These are phyloP conservation scores for Thelonectria olida DNA, from an alignment of 2,329 filamentous ascomycete species.

Conservation along the genomic window DNA sequence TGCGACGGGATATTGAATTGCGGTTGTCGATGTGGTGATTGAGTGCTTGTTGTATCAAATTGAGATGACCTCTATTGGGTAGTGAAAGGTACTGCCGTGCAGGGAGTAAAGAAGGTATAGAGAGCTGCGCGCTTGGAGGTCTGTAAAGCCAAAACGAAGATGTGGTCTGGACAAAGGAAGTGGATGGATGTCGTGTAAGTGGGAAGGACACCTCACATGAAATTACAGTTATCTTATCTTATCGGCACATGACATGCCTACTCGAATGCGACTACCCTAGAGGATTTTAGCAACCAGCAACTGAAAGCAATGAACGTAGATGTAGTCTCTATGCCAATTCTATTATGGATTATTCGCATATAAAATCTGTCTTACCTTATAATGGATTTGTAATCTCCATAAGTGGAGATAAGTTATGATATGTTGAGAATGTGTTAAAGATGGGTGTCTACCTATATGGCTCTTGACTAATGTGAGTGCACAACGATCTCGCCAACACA, in stretches of 20 bases:
- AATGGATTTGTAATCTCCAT: too few relatives aligned
- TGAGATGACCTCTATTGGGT: neutral
- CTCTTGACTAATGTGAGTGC: too few relatives aligned
- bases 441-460: too few relatives aligned
- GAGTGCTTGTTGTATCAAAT: neutral
- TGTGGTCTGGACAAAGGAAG: constrained; percentile 4
- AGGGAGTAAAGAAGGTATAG: neutral
- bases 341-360: too few relatives aligned
- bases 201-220: constrained; percentile 46
- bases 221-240: constrained; percentile 45
- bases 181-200: constrained; percentile 12
- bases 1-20: neutral
- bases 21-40: neutral
- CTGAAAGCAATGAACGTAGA: too few relatives aligned
- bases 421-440: too few relatives aligned
- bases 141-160: constrained; percentile 15
- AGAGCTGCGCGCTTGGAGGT: neutral
- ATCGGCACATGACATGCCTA: constrained; percentile 48
- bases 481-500: too few relatives aligned
- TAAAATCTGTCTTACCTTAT: too few relatives aligned
- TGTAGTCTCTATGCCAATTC: too few relatives aligned
- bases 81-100: neutral
- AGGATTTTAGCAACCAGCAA: too few relatives aligned
- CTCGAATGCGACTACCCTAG: constrained; percentile 28
- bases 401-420: too few relatives aligned